Evolutionary conservation across 345 rosid species (phyloP), one percentile per base, ranked within the genome.

Genomic region (Dovyalis caffra): DNA sequence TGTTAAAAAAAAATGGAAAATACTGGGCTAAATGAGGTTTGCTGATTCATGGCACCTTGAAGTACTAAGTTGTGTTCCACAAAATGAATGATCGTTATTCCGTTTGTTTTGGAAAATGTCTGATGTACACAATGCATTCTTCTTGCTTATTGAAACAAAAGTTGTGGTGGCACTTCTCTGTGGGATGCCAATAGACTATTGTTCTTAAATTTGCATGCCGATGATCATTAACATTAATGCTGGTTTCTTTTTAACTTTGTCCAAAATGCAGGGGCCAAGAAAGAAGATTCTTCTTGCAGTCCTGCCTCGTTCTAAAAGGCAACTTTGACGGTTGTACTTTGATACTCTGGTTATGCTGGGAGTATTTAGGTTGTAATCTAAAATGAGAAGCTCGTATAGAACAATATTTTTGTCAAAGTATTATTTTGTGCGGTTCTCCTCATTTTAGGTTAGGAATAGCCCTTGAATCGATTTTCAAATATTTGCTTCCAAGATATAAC

Each of bases 271-370:
- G 98, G 98, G 98, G 28, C 97, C 99, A 43, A 87, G 99, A 79
- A 95, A 95, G 85, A 95, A 92, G 83, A 95, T 95, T 77, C 92
- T 92, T 68, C 92, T 87, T 63, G 94, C 98, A 21, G 73, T 92
- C 63, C 61, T 85, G 35, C 84, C 87, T 56, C 97, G 86, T 71
- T 73, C 88, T 61, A 91, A 81, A 68, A 71, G 89, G 69, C 86
- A 83, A 76, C 82, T 69, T 28, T 81, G 81, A 77, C 28, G 15
- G 11, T 8, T 18, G 14, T 43, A 15, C 31, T 25, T 32, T 20
- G 2, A 20, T 60, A 35, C 40, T 66, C 15, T 31, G 23, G 62
- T 31, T 32, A 47, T 21, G 49, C 33, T 34, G 15, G 14, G 60
- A 62, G 11, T 12, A 57, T 16, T 71, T 9, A 8, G 62, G 28